Evolutionary conservation across 176 grass and related monocot species (phyloP).

Genomic region (Luzula sylvatica): DNA sequence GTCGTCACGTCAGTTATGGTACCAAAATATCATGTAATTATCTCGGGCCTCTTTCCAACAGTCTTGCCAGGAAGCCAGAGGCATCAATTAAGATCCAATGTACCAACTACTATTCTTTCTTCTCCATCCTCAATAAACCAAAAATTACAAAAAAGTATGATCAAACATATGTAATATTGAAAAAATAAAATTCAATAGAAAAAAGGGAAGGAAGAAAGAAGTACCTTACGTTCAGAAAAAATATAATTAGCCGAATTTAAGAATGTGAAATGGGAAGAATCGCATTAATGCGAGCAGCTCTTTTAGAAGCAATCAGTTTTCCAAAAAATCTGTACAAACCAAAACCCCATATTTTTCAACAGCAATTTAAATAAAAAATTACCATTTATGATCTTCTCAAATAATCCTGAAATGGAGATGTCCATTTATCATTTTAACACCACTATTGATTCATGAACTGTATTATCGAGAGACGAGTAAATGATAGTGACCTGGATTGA

Average conservation of each 20-base stretch:
- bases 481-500: too few relatives aligned
- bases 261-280: slow-evolving; percentile 49
- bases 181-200: too few relatives aligned
- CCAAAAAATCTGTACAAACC: slow-evolving; percentile 70
- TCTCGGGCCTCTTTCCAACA: slow-evolving; percentile 62
- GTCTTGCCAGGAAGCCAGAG: slow-evolving; percentile 69
- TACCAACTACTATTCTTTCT: slow-evolving; percentile 78
- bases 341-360: too few relatives aligned
- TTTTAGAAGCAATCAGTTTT: slow-evolving; percentile 66
- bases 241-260: slow-evolving; percentile 37
- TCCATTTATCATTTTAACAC: too few relatives aligned
- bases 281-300: slow-evolving; percentile 79
- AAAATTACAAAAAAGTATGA: slow-evolving; percentile 19
- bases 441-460: too few relatives aligned
- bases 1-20: too few relatives aligned
- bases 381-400: too few relatives aligned
- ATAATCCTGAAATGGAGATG: too few relatives aligned
- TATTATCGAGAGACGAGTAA: too few relatives aligned
- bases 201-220: not conserved
- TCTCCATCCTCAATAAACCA: slow-evolving; percentile 64
- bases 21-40: slow-evolving; percentile 24
- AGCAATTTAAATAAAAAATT: too few relatives aligned
- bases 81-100: slow-evolving; percentile 82
- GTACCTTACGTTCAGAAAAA: slow-evolving; percentile 75
- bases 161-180: slow-evolving; percentile 2